A percentile compares a stretch with the other conserved stretches of the same genome.
Evolutionary conservation across 495 filamentous ascomycete genomes (phyloP).

Genomic region (Neurospora tetraspora): DNA sequence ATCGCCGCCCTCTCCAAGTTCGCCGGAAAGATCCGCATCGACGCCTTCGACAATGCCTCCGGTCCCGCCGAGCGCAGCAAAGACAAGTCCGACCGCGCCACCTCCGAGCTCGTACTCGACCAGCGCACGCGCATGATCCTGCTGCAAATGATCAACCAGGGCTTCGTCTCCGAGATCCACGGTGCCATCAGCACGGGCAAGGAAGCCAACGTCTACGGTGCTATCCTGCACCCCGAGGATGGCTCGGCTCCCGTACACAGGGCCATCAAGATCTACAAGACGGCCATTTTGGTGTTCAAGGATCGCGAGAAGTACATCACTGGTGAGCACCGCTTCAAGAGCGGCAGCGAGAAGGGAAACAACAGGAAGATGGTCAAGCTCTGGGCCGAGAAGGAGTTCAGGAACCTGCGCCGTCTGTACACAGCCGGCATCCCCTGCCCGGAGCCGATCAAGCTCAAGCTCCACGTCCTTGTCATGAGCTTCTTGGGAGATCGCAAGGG

Average conservation of each 20-base stretch:
- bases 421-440: constrained; percentile 80
- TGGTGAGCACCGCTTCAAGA: constrained; percentile 68
- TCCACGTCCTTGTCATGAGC: constrained; percentile 87
- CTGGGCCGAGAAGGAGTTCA: constrained; percentile 98
- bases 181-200: constrained; percentile 93
- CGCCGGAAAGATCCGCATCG: constrained; percentile 79
- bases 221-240: constrained; percentile 29
- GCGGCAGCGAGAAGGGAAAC: constrained; percentile 82
- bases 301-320: constrained; percentile 90
- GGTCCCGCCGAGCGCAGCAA: constrained; percentile 31
- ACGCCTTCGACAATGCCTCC: constrained; percentile 49
- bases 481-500: constrained; percentile 86
- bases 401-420: constrained; percentile 78
- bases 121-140: constrained; percentile 90
- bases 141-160: constrained; percentile 85
- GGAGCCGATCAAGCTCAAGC: constrained; percentile 75
- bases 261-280: constrained; percentile 98
- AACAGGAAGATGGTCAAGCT: constrained; percentile 93
- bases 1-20: constrained; percentile 73
- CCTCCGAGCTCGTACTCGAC: constrained; percentile 87
- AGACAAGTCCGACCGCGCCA: constrained; percentile 88
- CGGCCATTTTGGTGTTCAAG: constrained; percentile 91
- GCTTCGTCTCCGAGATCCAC: constrained; percentile 72
- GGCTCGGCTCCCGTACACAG: constrained; percentile 33
- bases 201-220: constrained; percentile 93